Evolutionary conservation across 2,329 filamentous ascomycete species (phyloP).

Genomic region (Basipetospora chlamydospora): DNA sequence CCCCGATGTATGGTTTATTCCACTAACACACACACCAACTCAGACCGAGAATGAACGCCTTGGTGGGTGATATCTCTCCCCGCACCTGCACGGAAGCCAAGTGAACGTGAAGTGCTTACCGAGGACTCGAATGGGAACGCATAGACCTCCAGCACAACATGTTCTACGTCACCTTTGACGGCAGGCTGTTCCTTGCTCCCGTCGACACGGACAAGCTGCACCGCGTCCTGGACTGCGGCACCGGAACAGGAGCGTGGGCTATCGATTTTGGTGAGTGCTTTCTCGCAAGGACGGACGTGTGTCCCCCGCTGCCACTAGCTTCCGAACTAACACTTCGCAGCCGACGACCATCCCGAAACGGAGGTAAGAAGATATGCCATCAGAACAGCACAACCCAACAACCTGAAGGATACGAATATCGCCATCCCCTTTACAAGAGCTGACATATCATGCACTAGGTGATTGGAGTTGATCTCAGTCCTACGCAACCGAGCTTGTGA

Average conservation of each 20-base stretch:
- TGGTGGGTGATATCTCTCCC: no score
- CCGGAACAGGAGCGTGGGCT: slow-evolving; percentile 19
- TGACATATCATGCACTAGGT: no score
- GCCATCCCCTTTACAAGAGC: no score
- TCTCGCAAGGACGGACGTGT: slow-evolving; percentile 7
- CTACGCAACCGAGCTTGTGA: slow-evolving; percentile 24
- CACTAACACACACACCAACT: not conserved
- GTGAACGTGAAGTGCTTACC: no score
- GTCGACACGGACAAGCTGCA: slow-evolving; percentile 7
- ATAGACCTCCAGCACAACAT: slow-evolving; percentile 16
- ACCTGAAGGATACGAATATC: not conserved
- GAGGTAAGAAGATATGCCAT: not conserved
- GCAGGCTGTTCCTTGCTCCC: slow-evolving; percentile 12
- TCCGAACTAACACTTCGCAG: not conserved
- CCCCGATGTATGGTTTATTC: not conserved
- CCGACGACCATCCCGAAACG: not conserved
- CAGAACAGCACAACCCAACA: no score
- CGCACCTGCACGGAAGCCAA: no score
- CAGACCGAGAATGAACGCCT: no score
- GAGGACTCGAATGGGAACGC: slow-evolving; percentile 12
- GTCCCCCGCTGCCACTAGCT: no score
- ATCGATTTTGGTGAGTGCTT: slow-evolving; percentile 14
- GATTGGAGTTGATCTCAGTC: slow-evolving; percentile 26
- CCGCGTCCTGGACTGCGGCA: slow-evolving; percentile 18
- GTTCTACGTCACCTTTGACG: slow-evolving; percentile 12